Conservation (phyloP, 441 rosid species). For the Metrosideros polymorpha region DNA sequence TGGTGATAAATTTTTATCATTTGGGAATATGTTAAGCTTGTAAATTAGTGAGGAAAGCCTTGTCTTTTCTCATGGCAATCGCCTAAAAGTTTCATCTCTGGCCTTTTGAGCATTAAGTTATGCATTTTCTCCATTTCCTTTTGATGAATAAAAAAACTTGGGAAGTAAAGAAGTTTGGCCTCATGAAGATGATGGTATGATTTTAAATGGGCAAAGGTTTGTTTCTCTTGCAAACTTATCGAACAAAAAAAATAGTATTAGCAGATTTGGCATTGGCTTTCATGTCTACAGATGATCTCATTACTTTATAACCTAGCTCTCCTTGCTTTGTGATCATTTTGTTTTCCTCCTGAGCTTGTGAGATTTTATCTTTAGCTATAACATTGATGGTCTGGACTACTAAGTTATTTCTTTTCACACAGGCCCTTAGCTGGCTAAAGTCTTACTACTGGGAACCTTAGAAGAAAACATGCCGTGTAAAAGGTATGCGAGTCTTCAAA, state of each 20-base stretch:
- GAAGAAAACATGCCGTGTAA: constrained; percentile 38
- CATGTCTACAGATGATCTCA: not conserved
- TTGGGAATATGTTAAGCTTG: not conserved
- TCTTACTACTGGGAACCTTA: constrained; percentile 84
- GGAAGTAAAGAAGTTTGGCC: not conserved
- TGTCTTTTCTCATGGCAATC: not conserved
- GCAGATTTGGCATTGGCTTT: not conserved
- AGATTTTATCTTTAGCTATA: not conserved
- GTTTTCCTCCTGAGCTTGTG: not conserved
- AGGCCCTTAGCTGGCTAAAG: constrained; percentile 93
- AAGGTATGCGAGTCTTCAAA: constrained; percentile 37
- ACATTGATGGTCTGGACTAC: constrained; percentile 5
- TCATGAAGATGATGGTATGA: not conserved
- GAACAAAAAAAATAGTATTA: not conserved
- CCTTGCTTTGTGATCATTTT: not conserved
- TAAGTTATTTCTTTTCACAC: not conserved
- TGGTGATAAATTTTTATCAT: not conserved
- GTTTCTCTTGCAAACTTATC: not conserved
- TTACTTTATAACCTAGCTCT: not conserved
- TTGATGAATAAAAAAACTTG: not conserved
- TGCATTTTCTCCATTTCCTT: not conserved
- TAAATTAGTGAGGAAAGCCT: not conserved
- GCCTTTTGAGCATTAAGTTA: not conserved
- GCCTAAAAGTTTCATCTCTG: not conserved
- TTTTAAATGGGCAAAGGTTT: not conserved